These are phyloP conservation scores for Ogataea zsoltii DNA, from an alignment of 805 yeast genomes.

Conservation along the genomic window DNA sequence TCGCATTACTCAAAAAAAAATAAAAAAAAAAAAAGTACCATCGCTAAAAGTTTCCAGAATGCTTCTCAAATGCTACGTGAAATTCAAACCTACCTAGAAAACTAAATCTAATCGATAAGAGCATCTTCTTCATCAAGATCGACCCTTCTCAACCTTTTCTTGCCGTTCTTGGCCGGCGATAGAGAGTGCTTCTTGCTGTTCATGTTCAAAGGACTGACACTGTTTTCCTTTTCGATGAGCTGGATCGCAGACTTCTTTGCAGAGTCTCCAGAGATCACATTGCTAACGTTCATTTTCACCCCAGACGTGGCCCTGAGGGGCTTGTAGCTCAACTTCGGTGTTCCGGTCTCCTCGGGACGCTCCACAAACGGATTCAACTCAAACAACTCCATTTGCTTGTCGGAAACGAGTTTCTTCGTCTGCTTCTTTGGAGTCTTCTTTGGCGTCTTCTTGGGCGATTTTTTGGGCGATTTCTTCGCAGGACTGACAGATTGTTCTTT, in stretches of 20 bases:
- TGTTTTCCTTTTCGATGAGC: conserved; percentile 9
- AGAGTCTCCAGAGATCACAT: neutral
- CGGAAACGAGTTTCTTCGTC: conserved; percentile 2
- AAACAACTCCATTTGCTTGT: conserved; percentile 15
- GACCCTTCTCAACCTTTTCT: conserved; percentile 22
- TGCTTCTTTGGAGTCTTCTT: conserved; percentile 11
- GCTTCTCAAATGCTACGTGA: too few species aligned
- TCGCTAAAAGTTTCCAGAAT: too few species aligned
- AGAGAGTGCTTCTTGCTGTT: conserved; percentile 16
- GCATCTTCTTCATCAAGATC: conserved; percentile 20
- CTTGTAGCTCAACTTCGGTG: conserved; percentile 5
- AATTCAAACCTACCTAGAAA: too few species aligned
- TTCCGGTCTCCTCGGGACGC: neutral
- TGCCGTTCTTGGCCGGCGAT: conserved; percentile 17
- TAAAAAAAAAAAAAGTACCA: too few species aligned
- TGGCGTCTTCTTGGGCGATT: conserved; percentile 17
- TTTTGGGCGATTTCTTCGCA: conserved; percentile 8
- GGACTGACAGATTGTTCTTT: neutral
- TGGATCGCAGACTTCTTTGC: neutral
- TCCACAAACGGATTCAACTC: conserved; percentile 9
- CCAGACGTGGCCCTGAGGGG: conserved; percentile 3
- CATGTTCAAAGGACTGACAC: neutral
- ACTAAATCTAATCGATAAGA: conserved; percentile 21
- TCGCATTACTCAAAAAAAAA: too few species aligned
- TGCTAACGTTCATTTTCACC: neutral